Percentiles rank a stretch among this genome's conserved stretches.
Conservation (phyloP, 1,284 basidiomycete species). For the Fomitopsis schrenkii region DNA sequence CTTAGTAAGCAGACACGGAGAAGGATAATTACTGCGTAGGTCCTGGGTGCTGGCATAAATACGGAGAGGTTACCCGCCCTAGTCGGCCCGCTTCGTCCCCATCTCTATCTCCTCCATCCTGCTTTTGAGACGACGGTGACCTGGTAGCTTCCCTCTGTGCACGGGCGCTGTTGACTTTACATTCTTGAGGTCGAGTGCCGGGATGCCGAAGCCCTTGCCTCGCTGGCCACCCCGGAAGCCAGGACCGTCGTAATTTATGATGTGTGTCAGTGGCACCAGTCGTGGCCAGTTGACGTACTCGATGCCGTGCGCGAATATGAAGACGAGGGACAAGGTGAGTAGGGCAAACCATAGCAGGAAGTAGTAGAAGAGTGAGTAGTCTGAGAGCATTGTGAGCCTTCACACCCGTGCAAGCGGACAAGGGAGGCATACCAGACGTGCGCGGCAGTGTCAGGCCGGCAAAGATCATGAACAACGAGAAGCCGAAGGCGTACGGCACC, state of each 20-base stretch:
- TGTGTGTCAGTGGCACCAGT: slow-evolving; percentile 79
- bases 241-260: slow-evolving; percentile 84
- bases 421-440: slow-evolving; percentile 63
- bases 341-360: slow-evolving; percentile 76
- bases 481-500: slow-evolving; percentile 83
- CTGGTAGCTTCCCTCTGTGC: slow-evolving; percentile 30
- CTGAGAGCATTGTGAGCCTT: slow-evolving; percentile 48
- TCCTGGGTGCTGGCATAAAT: neutral
- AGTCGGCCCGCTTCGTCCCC: slow-evolving; percentile 68
- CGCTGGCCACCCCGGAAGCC: slow-evolving; percentile 77
- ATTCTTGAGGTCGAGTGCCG: slow-evolving; percentile 29
- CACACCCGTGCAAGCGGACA: neutral
- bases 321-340: slow-evolving; percentile 54
- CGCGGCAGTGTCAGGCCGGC: slow-evolving; percentile 82
- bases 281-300: slow-evolving; percentile 95
- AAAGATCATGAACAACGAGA: slow-evolving; percentile 84
- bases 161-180: slow-evolving; percentile 29
- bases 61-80: slow-evolving; percentile 14
- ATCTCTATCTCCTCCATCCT: slow-evolving; percentile 52
- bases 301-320: slow-evolving; percentile 78
- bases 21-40: neutral
- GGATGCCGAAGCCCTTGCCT: slow-evolving; percentile 66
- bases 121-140: slow-evolving; percentile 37
- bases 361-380: slow-evolving; percentile 80
- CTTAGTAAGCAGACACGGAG: no score